Percentiles rank a stretch among this genome's conserved stretches.
phyloP scores from a whole-genome alignment of 352 stramenopile genomes.

The Pythium phragmiticola region DNA sequence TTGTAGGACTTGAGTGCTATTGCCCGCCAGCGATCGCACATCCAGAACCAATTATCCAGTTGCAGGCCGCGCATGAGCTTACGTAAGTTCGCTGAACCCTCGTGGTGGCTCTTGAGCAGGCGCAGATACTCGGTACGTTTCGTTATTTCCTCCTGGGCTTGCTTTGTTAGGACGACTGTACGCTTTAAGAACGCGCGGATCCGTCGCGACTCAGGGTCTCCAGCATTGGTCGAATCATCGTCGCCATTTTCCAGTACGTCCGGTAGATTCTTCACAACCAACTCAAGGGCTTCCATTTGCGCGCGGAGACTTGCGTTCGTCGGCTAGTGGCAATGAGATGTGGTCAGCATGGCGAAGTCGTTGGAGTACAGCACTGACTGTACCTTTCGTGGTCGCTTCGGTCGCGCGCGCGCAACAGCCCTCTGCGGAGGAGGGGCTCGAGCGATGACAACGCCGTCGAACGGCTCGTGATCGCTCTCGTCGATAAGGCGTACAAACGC shows the following conservation, averaged over 20 bases:
- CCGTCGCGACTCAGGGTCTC: neutral
- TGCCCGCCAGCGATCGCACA: constrained; percentile 7
- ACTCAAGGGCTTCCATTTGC: neutral
- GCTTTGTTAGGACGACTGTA: neutral
- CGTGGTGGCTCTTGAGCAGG: neutral
- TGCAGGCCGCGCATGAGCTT: constrained; percentile 1
- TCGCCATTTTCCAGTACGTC: neutral
- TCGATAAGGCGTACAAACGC: neutral
- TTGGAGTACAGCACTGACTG: too few relatives aligned
- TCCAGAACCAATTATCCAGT: constrained; percentile 13
- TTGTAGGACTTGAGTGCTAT: neutral
- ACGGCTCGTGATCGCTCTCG: neutral
- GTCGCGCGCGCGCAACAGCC: neutral
- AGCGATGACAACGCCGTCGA: neutral
- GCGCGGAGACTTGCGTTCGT: neutral
- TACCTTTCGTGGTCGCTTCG: neutral
- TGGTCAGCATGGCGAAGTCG: too few relatives aligned
- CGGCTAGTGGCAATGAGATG: neutral
- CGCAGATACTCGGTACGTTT: neutral
- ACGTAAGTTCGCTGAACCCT: neutral
- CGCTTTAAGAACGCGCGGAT: neutral
- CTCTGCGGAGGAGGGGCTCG: neutral
- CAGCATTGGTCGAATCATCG: neutral
- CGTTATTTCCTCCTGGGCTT: neutral
- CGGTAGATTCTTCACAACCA: neutral